These are phyloP conservation scores for Xylariaceae sp. DNA, from an alignment of 2,329 filamentous ascomycete species.

Conservation along the genomic window DNA sequence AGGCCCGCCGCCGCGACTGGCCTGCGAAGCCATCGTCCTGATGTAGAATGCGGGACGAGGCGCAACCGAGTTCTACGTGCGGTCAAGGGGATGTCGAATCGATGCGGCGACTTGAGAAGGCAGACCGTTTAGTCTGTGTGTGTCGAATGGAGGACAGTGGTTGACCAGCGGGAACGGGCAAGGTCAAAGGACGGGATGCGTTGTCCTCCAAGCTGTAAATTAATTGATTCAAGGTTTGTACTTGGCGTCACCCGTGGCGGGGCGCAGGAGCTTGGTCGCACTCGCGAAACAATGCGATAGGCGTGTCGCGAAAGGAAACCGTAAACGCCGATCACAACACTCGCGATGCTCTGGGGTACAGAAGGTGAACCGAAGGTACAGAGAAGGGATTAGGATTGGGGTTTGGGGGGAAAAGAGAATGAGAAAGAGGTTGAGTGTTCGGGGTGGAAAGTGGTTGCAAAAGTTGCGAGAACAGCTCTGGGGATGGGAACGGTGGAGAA, in stretches of 20 bases:
- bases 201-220: conserved; percentile 13
- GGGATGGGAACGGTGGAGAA: conserved; percentile 24
- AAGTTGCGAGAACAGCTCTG: conserved; percentile 27
- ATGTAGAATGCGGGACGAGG: conserved; percentile 15
- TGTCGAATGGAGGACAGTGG: conserved; percentile 9
- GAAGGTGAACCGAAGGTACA: conserved; percentile 1
- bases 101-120: background rate
- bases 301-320: conserved; percentile 7
- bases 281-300: conserved; percentile 16
- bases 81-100: background rate
- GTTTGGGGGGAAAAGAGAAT: too few relatives aligned
- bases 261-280: conserved; percentile 7
- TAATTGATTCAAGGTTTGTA: conserved; percentile 19
- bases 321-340: conserved; percentile 8
- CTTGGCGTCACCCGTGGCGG: conserved; percentile 26
- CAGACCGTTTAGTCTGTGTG: background rate
- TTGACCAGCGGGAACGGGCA: conserved; percentile 16
- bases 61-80: background rate
- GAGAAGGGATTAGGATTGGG: conserved; percentile 2
- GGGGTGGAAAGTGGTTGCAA: conserved; percentile 25
- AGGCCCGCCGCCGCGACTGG: conserved; percentile 28
- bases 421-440: too few relatives aligned
- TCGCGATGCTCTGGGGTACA: conserved; percentile 14
- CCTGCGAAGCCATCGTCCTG: conserved; percentile 36
- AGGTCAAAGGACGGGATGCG: conserved; percentile 16